Percentiles rank a stretch among this genome's conserved stretches.
Conservation (phyloP, 352 stramenopile genomes). For the Aphanomyces euteiches region DNA sequence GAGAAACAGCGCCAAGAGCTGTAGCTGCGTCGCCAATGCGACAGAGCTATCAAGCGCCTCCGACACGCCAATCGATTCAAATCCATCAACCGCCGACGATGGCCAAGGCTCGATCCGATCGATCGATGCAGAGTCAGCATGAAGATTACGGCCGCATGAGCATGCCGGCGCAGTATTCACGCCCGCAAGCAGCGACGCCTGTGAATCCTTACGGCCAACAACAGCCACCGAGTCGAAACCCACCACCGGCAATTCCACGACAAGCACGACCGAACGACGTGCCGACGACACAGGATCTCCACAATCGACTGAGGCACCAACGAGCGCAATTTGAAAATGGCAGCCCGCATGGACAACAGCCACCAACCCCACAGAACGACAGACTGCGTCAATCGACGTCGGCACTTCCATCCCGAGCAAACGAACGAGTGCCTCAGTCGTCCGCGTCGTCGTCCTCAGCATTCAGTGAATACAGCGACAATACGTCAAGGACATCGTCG, state of each 20-base stretch:
- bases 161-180: neutral
- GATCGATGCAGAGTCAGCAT: neutral
- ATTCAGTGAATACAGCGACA: conserved; percentile 25
- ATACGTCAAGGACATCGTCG: neutral
- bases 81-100: neutral
- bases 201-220: conserved; percentile 4
- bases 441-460: conserved; percentile 17
- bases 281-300: conserved; percentile 1
- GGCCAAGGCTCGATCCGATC: neutral
- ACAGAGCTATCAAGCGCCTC: neutral
- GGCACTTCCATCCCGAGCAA: neutral
- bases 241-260: neutral
- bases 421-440: conserved; percentile 8
- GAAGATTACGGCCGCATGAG: conserved; percentile 6
- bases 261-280: neutral
- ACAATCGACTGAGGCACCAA: neutral
- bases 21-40: neutral
- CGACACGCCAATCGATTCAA: conserved; percentile 10
- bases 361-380: neutral
- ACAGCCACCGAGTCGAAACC: neutral
- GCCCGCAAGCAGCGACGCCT: neutral
- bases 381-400: neutral
- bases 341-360: neutral
- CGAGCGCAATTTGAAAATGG: neutral
- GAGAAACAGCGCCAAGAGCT: neutral